Evolutionary conservation across 331 rosid genomes (phyloP), one percentile per base, ranked within the genome.

Genomic region (Quercus lobata): DNA sequence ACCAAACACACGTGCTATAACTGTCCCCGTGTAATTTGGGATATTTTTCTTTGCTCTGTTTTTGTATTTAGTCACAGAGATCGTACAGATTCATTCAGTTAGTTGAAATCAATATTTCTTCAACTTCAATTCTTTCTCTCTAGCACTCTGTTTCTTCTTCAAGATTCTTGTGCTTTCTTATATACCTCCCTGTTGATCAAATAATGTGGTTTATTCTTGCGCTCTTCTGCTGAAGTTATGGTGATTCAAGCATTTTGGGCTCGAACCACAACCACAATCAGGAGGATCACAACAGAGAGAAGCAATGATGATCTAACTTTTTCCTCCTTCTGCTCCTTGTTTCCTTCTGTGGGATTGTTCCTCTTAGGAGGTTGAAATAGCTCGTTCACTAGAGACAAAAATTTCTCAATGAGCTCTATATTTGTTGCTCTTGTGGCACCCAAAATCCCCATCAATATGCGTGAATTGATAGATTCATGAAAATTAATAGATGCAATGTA

Each of bases 401-500:
- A 89, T 18, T 76, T 85, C 79, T 85, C 89, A 2, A 90, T 34
- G 57, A 92, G 83, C 56, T 88, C 91, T 86, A 71, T 6, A 16
- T 84, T 72, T 73, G 80, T 93, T 34, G 83, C 78, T 80, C 79
- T 85, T 61, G 87, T 76, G 29, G 85, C 74, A 27, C 83, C 86
- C 86, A 87, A 69, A 44, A 90, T 81, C 92, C 92, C 87, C 54
- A 58, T 80, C 52, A 84, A 53, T 24, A 89, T 77, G 49, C 44
- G 34, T 30, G 35, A 60, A 57, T 21, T 22, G 0, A 24, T 9
- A 30, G 29, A 19, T 60, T 60, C 66, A n/a, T 60, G 11, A 24
- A 6, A 35, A 35, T 35, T 6, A 35, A 35, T 35, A 85, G 96
- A 95, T 91, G 97, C 96, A 54, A 93, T 95, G 97, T 95, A 80